These are phyloP conservation scores for Trichaptum fuscoviolaceum DNA, from an alignment of 768 basidiomycete genomes.

Conservation along the genomic window DNA sequence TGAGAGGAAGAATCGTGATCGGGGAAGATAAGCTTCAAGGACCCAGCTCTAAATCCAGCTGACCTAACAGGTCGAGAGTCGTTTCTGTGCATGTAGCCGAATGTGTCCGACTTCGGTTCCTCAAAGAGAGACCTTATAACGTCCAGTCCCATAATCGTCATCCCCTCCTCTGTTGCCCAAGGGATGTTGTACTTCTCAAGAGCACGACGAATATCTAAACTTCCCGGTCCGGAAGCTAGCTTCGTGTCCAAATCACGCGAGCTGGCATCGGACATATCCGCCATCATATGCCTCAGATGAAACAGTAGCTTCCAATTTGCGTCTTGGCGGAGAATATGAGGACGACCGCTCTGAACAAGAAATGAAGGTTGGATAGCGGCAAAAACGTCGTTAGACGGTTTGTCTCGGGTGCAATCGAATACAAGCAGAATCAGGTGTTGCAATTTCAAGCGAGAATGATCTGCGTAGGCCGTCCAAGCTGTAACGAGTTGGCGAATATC, in stretches of 20 bases:
- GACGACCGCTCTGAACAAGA: slow-evolving; percentile 69
- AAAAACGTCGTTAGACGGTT: slow-evolving; percentile 61
- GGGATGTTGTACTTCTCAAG: not conserved
- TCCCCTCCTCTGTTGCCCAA: not conserved
- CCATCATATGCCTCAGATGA: slow-evolving; percentile 66
- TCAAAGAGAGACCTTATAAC: not conserved
- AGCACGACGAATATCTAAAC: not conserved
- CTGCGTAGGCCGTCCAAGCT: not conserved
- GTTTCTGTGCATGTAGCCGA: not conserved
- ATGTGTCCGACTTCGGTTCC: not conserved
- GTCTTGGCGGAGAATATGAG: slow-evolving; percentile 63
- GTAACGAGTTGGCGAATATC: not conserved
- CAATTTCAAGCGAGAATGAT: not conserved
- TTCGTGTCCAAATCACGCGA: not conserved
- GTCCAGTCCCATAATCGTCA: not conserved
- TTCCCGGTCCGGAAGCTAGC: not conserved
- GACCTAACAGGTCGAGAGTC: not conserved
- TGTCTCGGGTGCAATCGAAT: slow-evolving; percentile 44
- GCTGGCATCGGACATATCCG: slow-evolving; percentile 28
- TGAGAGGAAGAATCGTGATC: not conserved
- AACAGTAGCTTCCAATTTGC: slow-evolving; percentile 71
- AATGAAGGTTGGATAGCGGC: slow-evolving; percentile 83
- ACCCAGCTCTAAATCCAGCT: not conserved
- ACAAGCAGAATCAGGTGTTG: slow-evolving; percentile 41
- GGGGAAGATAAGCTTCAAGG: not conserved